Percentiles rank a stretch among this genome's conserved stretches.
These are phyloP conservation scores for Wilhelminamyces savonicus DNA, from an alignment of 805 yeast genomes.

Conservation along the genomic window DNA sequence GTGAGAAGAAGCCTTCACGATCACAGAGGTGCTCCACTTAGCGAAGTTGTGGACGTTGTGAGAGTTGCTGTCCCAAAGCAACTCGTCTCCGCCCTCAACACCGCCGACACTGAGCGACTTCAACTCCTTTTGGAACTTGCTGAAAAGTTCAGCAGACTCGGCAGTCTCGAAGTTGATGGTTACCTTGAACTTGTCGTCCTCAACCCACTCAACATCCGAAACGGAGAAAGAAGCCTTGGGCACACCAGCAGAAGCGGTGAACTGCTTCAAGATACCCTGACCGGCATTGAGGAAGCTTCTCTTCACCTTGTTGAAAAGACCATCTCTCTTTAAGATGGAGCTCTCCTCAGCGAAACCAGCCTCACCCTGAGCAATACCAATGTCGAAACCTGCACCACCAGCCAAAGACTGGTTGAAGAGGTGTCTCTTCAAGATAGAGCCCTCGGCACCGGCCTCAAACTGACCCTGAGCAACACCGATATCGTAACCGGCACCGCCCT, in stretches of 20 bases:
- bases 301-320: neutral
- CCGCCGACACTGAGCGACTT: constrained; percentile 12
- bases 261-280: constrained; percentile 4
- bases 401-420: neutral
- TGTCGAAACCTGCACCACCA: too few species aligned
- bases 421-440: constrained; percentile 10
- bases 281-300: constrained; percentile 2
- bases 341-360: neutral
- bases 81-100: constrained; percentile 15
- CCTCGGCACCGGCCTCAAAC: constrained; percentile 4
- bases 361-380: too few species aligned
- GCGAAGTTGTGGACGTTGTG: constrained; percentile 7
- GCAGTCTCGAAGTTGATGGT: constrained; percentile 18
- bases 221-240: constrained; percentile 20
- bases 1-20: constrained; percentile 8
- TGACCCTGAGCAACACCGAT: constrained; percentile 4
- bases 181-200: constrained; percentile 12
- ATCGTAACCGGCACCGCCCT: constrained; percentile 2
- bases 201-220: constrained; percentile 15
- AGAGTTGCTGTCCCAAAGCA: constrained; percentile 2
- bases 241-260: constrained; percentile 2
- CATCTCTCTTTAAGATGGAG: neutral
- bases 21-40: constrained; percentile 11
- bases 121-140: constrained; percentile 5
- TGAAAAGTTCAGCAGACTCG: constrained; percentile 11